Evolutionary conservation across 345 rosid species (phyloP).

Genomic region (Combretum micranthum): DNA sequence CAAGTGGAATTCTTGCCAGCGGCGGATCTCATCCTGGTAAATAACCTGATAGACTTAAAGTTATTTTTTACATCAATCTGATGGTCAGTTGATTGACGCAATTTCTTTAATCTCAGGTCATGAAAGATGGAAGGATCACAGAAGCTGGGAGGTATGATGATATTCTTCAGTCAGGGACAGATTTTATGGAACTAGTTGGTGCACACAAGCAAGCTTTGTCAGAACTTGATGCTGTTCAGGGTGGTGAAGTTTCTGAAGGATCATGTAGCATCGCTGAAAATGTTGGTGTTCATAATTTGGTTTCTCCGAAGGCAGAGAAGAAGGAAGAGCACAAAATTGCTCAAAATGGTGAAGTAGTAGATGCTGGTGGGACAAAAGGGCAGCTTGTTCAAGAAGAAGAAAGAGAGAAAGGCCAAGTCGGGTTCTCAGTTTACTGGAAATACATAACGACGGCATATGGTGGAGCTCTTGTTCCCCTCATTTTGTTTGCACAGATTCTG

Average conservation of each 20-base stretch:
- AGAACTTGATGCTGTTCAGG: slow-evolving; percentile 32
- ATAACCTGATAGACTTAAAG: background rate
- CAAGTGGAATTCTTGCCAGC: slow-evolving; percentile 79
- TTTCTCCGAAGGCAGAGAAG: slow-evolving; percentile 2
- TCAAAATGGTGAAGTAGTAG: slow-evolving; percentile 31
- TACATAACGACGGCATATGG: slow-evolving; percentile 56
- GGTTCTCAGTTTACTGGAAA: slow-evolving; percentile 60
- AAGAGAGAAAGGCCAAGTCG: slow-evolving; percentile 79
- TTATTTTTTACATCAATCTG: slow-evolving; percentile 1
- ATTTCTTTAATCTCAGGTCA: slow-evolving; percentile 34
- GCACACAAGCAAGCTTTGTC: slow-evolving; percentile 66
- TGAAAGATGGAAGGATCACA: slow-evolving; percentile 72
- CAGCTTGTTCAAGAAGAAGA: slow-evolving; percentile 89
- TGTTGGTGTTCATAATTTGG: background rate
- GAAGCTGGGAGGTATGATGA: slow-evolving; percentile 68
- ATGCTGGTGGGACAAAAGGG: slow-evolving; percentile 30
- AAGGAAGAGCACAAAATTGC: slow-evolving; percentile 17
- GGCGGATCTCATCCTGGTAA: slow-evolving; percentile 70
- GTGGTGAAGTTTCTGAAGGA: slow-evolving; percentile 16
- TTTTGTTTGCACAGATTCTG: slow-evolving; percentile 43
- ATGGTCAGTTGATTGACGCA: background rate
- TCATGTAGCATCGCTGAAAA: slow-evolving; percentile 16
- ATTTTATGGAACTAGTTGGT: slow-evolving; percentile 71
- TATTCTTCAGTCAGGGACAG: slow-evolving; percentile 51
- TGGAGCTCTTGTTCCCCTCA: slow-evolving; percentile 59